Percentiles rank a stretch among this genome's conserved stretches.
phyloP scores from a whole-genome alignment of 1,139 yeast genomes.

The Hansenula sp. region DNA sequence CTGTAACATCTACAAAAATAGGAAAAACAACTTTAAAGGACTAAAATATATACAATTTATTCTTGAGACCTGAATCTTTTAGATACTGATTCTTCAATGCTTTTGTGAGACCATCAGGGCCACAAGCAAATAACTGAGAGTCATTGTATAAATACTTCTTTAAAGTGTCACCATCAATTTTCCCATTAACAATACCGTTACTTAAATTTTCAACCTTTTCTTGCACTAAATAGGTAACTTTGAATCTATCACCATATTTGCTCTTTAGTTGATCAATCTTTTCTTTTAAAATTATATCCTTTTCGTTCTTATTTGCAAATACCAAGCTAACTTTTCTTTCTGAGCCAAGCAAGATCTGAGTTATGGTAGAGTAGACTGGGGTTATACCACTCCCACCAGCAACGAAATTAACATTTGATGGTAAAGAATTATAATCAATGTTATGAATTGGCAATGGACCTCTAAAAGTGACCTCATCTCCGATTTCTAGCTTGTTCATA shows the following conservation, averaged over 20 bases:
- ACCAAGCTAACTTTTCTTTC: not conserved
- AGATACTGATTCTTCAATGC: not conserved
- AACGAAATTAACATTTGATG: not conserved
- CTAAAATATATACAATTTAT: constrained; percentile 17
- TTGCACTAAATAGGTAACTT: not conserved
- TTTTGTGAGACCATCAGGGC: not conserved
- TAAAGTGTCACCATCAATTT: too few species aligned
- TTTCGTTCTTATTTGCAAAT: not conserved
- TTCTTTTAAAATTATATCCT: not conserved
- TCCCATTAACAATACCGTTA: too few species aligned
- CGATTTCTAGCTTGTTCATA: not conserved
- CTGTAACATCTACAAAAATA: too few species aligned
- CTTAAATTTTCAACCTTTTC: too few species aligned
- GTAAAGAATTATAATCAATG: not conserved
- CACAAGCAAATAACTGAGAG: not conserved
- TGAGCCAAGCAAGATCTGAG: not conserved
- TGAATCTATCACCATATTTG: not conserved
- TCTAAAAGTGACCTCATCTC: not conserved
- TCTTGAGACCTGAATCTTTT: not conserved
- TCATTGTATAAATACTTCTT: not conserved
- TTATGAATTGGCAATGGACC: not conserved
- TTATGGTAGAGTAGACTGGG: not conserved
- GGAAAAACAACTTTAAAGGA: too few species aligned
- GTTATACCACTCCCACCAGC: not conserved
- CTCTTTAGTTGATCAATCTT: not conserved